These are phyloP conservation scores for Blastocystis hominis DNA, from an alignment of 352 stramenopile species.

Conservation along the genomic window DNA sequence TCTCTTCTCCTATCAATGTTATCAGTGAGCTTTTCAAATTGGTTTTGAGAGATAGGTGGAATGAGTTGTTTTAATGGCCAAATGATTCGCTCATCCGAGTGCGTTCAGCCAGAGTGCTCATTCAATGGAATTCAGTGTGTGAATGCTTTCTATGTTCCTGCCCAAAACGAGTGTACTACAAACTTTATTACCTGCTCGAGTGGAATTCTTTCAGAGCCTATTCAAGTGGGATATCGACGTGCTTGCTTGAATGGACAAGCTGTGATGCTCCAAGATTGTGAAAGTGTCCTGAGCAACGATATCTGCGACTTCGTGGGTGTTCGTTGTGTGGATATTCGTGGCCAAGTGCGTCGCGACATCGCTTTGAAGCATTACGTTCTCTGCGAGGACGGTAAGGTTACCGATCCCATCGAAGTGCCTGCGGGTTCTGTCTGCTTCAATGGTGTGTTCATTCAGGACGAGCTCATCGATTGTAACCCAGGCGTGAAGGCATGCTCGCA, in stretches of 20 bases:
- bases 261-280: background rate
- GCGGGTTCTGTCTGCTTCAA: constrained; percentile 23
- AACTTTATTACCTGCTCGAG: constrained; percentile 28
- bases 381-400: background rate
- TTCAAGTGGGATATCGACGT: background rate
- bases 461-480: background rate
- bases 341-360: background rate
- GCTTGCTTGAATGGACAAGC: constrained; percentile 25
- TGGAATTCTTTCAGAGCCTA: constrained; percentile 8
- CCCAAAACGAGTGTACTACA: background rate
- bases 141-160: background rate
- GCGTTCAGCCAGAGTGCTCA: constrained; percentile 30
- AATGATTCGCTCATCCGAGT: background rate
- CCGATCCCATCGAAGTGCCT: constrained; percentile 16
- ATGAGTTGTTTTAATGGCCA: constrained; percentile 45
- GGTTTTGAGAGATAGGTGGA: background rate
- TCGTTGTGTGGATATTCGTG: background rate
- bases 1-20: constrained; percentile 18
- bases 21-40: background rate
- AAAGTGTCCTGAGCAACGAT: background rate
- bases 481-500: background rate
- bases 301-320: background rate
- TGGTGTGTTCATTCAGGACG: background rate
- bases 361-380: background rate
- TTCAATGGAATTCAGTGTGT: constrained; percentile 36